phyloP scores from a whole-genome alignment of 2,329 filamentous ascomycete species.

The Rugonectria rugulosa region DNA sequence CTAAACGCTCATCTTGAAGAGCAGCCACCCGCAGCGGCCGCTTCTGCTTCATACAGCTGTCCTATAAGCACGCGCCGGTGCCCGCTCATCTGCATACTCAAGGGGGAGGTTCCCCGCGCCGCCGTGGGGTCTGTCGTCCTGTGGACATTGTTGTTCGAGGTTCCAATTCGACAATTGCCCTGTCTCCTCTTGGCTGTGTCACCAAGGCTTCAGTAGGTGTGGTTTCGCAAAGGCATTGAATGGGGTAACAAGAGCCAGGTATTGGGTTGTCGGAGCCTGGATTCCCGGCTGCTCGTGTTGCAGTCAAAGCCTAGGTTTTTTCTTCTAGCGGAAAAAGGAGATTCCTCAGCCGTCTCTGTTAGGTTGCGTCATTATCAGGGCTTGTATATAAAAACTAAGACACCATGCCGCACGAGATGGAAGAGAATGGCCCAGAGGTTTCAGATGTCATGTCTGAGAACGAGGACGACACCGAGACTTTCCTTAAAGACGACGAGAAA shows the following conservation, averaged over 20 bases:
- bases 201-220: conserved; percentile 44
- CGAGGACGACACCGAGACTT: conserved; percentile 61
- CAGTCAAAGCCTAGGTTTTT: conserved; percentile 25
- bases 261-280: conserved; percentile 41
- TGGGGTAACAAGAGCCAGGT: conserved; percentile 36
- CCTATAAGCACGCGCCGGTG: conserved; percentile 24
- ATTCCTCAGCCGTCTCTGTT: conserved; percentile 29
- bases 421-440: conserved; percentile 61
- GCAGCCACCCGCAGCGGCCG: conserved; percentile 24
- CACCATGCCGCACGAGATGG: conserved; percentile 64
- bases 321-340: conserved; percentile 32
- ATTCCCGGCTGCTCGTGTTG: conserved; percentile 42
- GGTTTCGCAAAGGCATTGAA: conserved; percentile 43
- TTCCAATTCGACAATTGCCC: conserved; percentile 31
- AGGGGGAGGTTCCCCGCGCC: conserved; percentile 29
- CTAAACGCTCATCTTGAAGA: conserved; percentile 31
- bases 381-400: conserved; percentile 58
- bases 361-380: conserved; percentile 24
- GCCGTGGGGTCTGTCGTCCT: conserved; percentile 31
- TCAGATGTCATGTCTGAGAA: conserved; percentile 68
- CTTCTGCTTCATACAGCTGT: conserved; percentile 24
- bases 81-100: conserved; percentile 22
- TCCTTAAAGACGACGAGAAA: conserved; percentile 54
- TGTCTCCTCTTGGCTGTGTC: conserved; percentile 41
- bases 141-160: conserved; percentile 25